Base-by-base conservation (phyloP, 148 eudicot species). In the Rhododendron simsii region DNA sequence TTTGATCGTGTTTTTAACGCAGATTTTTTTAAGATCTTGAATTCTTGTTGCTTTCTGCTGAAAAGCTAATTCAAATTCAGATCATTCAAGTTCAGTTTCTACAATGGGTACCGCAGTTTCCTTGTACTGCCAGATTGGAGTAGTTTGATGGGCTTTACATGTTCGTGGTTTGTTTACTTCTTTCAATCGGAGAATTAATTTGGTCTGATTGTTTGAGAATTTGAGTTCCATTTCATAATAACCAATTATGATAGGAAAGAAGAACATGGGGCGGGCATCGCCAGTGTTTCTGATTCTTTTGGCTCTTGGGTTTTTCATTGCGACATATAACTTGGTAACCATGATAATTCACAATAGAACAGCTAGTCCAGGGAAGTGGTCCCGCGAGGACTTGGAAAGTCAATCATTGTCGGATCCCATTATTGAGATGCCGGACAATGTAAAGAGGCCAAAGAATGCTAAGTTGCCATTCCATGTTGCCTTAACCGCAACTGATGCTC, bases 401-500 rank as follows among this genome's bases (percentile, higher is more conserved):
- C 83, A 87, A 81, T 81, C 86, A 30, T 84, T 88, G 87, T 26
- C 83, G 86, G 98, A 96, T 90, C 98, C 98, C 23, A 75, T 96
- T 81, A 91, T 76, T 83, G 93, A 86, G 84, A 92, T 90, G 90
- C 96, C 96, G 79, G 85, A 79, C 30, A 69, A 88, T 74, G 81
- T 85, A 84, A 89, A 84, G 92, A 84, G 83, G 71, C 9, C 50
- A 81, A 90, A 82, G 61, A 85, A 87, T 30, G 87, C 69, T 20
- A 93, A 90, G 87, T 80, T 85, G 37, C 91, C 89, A 35, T 97
- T 94, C 81, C 98, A 97, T 91, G 94, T 97, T 47, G 98, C 96
- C 33, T 87, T 97, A 76, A 97, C 99, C 11, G 98, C 99, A 76
- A 97, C 99, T 28, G 98, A 97, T 94, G 95, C 98, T 63, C 92